Percentiles rank a stretch among this genome's conserved stretches.
phyloP scores from a whole-genome alignment of 2,329 filamentous ascomycete genomes.

The Trichoderma brevicompactum region DNA sequence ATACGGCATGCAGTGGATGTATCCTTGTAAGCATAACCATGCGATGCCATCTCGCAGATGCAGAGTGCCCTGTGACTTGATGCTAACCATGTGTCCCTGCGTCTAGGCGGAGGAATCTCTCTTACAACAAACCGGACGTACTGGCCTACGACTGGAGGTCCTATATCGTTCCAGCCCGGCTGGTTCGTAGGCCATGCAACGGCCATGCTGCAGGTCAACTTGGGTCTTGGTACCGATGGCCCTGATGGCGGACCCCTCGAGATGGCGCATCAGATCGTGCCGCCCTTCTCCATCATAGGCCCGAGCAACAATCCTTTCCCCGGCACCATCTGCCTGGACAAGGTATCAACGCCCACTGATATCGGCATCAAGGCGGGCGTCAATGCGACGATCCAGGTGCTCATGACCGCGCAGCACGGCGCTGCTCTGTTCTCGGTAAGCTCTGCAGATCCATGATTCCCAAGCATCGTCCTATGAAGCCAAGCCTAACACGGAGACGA shows the following conservation, averaged over 20 bases:
- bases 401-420: conserved; percentile 82
- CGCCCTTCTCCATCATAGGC: conserved; percentile 80
- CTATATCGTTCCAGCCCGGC: conserved; percentile 85
- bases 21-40: conserved; percentile 79
- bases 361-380: conserved; percentile 75
- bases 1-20: conserved; percentile 93
- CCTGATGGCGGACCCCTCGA: conserved; percentile 72
- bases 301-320: conserved; percentile 82
- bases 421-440: conserved; percentile 80
- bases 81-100: neutral
- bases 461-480: no score
- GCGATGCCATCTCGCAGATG: conserved; percentile 29
- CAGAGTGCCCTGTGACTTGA: neutral
- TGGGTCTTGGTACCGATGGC: conserved; percentile 76
- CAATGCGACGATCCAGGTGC: conserved; percentile 85
- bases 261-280: conserved; percentile 82
- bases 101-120: conserved; percentile 80
- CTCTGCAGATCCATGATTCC: no score
- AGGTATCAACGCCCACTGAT: conserved; percentile 79
- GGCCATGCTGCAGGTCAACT: conserved; percentile 87
- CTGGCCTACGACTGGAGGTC: conserved; percentile 87
- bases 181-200: conserved; percentile 91
- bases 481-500: neutral
- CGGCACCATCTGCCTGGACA: conserved; percentile 85
- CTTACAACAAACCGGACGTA: conserved; percentile 82